A percentile compares a stretch with the other conserved stretches of the same genome.
phyloP scores from a whole-genome alignment of 305 asterid genomes.

The Solanum hybrid region DNA sequence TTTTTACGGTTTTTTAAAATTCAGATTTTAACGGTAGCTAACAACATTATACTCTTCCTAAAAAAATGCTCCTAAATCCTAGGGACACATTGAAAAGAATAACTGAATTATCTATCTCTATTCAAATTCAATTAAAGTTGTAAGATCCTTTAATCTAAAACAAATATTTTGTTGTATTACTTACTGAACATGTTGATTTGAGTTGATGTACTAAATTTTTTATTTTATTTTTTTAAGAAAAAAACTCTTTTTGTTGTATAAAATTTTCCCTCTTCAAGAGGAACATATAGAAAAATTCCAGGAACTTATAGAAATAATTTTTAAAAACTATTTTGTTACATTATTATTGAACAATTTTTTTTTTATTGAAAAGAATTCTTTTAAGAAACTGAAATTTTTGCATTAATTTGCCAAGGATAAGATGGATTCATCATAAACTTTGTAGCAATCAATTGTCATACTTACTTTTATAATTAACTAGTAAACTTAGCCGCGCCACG shows the following conservation, averaged over 20 bases:
- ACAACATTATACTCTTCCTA: background rate
- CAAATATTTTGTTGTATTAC: background rate
- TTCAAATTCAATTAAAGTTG: background rate
- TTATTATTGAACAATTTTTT: background rate
- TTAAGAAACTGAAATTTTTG: background rate
- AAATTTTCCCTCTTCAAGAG: background rate
- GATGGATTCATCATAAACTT: background rate
- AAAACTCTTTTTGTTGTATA: background rate
- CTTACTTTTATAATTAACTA: no score
- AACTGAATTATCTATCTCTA: background rate
- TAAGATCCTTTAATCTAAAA: background rate
- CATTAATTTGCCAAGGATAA: no score
- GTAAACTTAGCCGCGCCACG: no score
- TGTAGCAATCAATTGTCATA: background rate
- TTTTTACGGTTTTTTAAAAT: no score
- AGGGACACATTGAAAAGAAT: background rate
- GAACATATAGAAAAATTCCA: background rate
- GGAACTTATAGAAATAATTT: background rate
- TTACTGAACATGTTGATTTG: background rate
- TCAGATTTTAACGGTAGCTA: no score
- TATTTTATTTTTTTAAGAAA: no score
- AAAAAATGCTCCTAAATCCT: background rate
- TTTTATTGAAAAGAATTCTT: no score
- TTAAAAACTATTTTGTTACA: background rate
- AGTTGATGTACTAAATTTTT: background rate